Evolutionary conservation across 202 grass and related monocot species (phyloP), one percentile per base, ranked within the genome.

Genomic region (Sporobolus alterniflorus): DNA sequence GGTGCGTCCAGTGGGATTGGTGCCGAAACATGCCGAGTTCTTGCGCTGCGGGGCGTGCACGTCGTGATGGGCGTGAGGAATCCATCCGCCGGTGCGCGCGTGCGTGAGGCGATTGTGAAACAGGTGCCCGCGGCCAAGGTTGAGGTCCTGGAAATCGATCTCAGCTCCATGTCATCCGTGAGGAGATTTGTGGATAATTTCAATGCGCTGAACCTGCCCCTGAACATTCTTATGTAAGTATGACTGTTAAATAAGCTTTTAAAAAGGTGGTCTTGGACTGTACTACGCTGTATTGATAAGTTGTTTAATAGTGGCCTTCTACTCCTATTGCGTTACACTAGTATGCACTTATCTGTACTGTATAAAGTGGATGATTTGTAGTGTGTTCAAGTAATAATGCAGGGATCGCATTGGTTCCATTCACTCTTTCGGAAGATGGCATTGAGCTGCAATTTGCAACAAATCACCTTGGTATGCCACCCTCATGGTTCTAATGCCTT

Each of bases 361-460:
- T 39, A 8, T 8, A 39, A 39, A 39, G 6, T 20, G 48, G 14
- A 7, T 61, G 31, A 65, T 68, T 82, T 71, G 26, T n/a, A 6
- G 13, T 76, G 8, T 21, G 32, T 74, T 83, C 34, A 74, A 90
- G 88, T 80, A 90, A 90, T 51, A 90, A 90, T 87, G 88, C 88
- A 87, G 84, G 88, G 30, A 55, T 87, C 50, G 68, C 49, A 25
- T 85, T 76, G 73, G 41, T 22, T 47, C 88, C 88, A 14, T 90
- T 90, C 72, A 59, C 46, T 74, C 79, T 69, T 74, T 87, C 79
- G 5, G 25, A 71, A 3, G 88, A 90, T 76, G 84, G 69, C n/a
- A 71, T 87, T 73, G 88, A 90, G 76, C 9, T 90, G 32, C 88
- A 87, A 21, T 87, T 90, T 86, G 79, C 88, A 63, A 90, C 88